phyloP scores from a whole-genome alignment of 495 filamentous ascomycete species.

The Xylaria bambusicola region DNA sequence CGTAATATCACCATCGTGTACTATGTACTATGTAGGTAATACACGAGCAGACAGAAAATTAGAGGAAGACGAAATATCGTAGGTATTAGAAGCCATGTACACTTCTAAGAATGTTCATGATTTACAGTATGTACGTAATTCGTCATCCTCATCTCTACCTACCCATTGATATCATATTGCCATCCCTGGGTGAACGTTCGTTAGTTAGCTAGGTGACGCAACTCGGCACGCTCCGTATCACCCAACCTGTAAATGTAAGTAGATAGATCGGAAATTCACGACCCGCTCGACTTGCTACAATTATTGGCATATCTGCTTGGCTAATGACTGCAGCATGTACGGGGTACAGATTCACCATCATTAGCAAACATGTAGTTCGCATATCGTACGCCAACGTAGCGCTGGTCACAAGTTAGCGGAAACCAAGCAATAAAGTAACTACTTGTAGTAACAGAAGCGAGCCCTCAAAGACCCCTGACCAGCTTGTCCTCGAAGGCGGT shows the following conservation, averaged over 20 bases:
- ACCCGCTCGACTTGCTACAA: background rate
- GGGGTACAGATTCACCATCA: constrained; percentile 11
- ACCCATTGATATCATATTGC: background rate
- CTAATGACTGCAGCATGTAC: constrained; percentile 2
- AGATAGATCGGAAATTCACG: background rate
- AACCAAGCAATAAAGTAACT: background rate
- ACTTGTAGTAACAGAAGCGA: background rate
- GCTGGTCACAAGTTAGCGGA: background rate
- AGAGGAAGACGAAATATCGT: background rate
- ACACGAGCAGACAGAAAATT: too few relatives aligned
- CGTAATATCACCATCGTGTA: too few relatives aligned
- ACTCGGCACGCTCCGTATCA: constrained; percentile 8
- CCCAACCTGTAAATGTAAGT: background rate
- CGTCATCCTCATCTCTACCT: constrained; percentile 1
- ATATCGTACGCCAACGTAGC: constrained; percentile 6
- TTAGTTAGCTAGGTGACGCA: constrained; percentile 7
- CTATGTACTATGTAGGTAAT: background rate
- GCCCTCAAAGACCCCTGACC: constrained; percentile 12
- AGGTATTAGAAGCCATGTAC: too few relatives aligned
- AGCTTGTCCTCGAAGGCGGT: background rate
- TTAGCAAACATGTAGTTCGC: constrained; percentile 8
- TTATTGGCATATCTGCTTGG: constrained; percentile 10
- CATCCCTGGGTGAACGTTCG: too few relatives aligned
- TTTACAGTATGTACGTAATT: constrained; percentile 14
- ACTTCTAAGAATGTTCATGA: too few relatives aligned